Base-by-base conservation (phyloP, 768 basidiomycete species). In the Dacryopinax primogenitus region DNA sequence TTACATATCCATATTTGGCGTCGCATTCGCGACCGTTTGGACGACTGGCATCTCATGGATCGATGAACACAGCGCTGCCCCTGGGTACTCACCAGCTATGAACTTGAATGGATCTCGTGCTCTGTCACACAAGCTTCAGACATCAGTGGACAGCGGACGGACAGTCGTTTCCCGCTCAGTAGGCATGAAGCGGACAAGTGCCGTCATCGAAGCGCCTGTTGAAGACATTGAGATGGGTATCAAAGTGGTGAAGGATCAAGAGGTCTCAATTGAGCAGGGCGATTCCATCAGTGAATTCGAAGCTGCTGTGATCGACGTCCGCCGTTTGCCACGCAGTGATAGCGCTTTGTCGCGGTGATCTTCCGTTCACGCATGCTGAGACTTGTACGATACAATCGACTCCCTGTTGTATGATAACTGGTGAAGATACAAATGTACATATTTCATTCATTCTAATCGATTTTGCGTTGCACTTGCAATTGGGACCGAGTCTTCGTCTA, bases 21-120 rank as follows among this genome's bases (percentile, higher is more conserved):
- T 77, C 16, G 72, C 76, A 28, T 75, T 77, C 36, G 76, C 76
- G 4, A 77, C 76, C 0, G 68, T 77, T 12, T 77, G 76, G 76
- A 66, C 64, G 12, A 67, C 67, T 37, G 69, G 9, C 39, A 69
- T 30, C 11, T 75, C 74, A 7, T 58, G 51, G 51, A 58, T 58
- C 26, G 51, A 58, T 30, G 51, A 58, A 4, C 51, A 58, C 30
- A 34, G 63, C 66, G 4, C 61, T 36, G 32, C 61, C 7, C 32
- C 63, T 62, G 37, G 58, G 26, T 58, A 28, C 30, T 58, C 51
- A 28, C 51, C 51, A 30, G 51, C 51, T 58, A 23, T 28, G 21
- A 58, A 58, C 51, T 30, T 58, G 51, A 58, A 28, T 30, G 51
- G 13, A 9, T 58, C 51, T 26, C 51, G 26, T 30, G 13, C 26